These are phyloP conservation scores for Lasiosphaeria hispida DNA, from an alignment of 495 filamentous ascomycete species.

Conservation along the genomic window DNA sequence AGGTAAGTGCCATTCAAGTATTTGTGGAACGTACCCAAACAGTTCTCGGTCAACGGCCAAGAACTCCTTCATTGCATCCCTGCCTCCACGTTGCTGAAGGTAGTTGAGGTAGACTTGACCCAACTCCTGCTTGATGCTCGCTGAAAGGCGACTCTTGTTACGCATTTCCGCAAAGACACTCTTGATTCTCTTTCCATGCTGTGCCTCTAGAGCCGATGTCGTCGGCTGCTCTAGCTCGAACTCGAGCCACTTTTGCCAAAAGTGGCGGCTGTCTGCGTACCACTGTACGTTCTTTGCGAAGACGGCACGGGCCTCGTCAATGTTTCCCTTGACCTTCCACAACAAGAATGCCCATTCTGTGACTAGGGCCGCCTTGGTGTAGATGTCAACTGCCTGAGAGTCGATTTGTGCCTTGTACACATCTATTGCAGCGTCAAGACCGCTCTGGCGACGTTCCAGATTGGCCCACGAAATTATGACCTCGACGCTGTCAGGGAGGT, in stretches of 20 bases:
- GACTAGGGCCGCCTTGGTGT: slow-evolving; percentile 81
- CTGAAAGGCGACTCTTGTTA: slow-evolving; percentile 67
- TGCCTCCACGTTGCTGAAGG: slow-evolving; percentile 78
- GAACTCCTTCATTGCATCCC: slow-evolving; percentile 82
- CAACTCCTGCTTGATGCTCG: slow-evolving; percentile 69
- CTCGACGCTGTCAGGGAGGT: slow-evolving; percentile 72
- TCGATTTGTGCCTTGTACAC: slow-evolving; percentile 81
- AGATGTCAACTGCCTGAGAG: slow-evolving; percentile 65
- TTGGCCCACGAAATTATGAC: slow-evolving; percentile 89
- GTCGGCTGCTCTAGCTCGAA: slow-evolving; percentile 92
- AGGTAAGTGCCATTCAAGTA: neutral
- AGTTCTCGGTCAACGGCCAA: slow-evolving; percentile 80
- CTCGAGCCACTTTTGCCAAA: slow-evolving; percentile 86
- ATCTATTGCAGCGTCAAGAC: slow-evolving; percentile 82
- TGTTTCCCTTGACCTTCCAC: slow-evolving; percentile 85
- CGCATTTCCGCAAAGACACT: slow-evolving; percentile 77
- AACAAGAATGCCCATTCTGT: slow-evolving; percentile 86
- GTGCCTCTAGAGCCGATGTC: slow-evolving; percentile 57
- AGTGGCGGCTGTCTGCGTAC: slow-evolving; percentile 83
- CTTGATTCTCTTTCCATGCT: slow-evolving; percentile 72
- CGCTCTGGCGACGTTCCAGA: slow-evolving; percentile 76
- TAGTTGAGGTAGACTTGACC: slow-evolving; percentile 79
- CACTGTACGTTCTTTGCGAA: slow-evolving; percentile 80
- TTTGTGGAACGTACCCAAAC: slow-evolving; percentile 61
- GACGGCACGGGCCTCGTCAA: slow-evolving; percentile 81